Evolutionary conservation across 1,139 yeast species (phyloP).

Genomic region (Lodderomyces beijingensis): DNA sequence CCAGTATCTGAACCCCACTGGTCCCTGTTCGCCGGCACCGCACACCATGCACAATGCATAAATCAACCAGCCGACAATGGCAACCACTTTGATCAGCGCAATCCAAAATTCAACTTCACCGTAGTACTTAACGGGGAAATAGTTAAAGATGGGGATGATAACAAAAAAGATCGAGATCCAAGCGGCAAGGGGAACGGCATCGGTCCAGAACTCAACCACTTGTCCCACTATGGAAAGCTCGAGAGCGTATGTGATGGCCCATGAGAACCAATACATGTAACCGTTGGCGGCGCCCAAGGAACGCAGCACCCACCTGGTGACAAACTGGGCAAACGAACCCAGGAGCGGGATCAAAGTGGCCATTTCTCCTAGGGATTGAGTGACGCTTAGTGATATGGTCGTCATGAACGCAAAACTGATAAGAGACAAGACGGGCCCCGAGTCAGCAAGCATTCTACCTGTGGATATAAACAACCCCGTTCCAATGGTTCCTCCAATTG

Average conservation of each 20-base stretch:
- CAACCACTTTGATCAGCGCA: slow-evolving; percentile 62
- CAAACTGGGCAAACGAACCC: slow-evolving; percentile 55
- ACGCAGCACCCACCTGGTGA: slow-evolving; percentile 61
- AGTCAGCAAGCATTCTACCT: slow-evolving; percentile 41
- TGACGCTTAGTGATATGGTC: slow-evolving; percentile 57
- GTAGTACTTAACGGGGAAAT: slow-evolving; percentile 41
- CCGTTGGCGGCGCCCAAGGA: slow-evolving; percentile 79
- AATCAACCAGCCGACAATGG: slow-evolving; percentile 66
- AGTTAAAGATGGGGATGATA: slow-evolving; percentile 29
- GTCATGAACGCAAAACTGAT: slow-evolving; percentile 67
- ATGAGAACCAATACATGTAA: slow-evolving; percentile 81
- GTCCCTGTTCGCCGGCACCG: slow-evolving; percentile 67
- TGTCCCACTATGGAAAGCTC: slow-evolving; percentile 80
- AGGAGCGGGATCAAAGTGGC: slow-evolving; percentile 68
- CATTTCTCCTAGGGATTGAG: slow-evolving; percentile 74
- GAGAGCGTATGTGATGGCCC: slow-evolving; percentile 82
- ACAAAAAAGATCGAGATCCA: slow-evolving; percentile 72
- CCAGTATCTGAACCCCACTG: slow-evolving; percentile 87
- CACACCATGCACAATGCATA: slow-evolving; percentile 68
- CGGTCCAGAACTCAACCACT: slow-evolving; percentile 72
- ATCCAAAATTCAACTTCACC: slow-evolving; percentile 49
- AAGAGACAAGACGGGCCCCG: slow-evolving; percentile 73
- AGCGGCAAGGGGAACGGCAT: slow-evolving; percentile 63
- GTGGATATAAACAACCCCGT: slow-evolving; percentile 61
- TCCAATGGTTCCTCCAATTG: slow-evolving; percentile 60